phyloP scores from a whole-genome alignment of 2,329 filamentous ascomycete species.

The Graphilbum ipis-grandicollis region DNA sequence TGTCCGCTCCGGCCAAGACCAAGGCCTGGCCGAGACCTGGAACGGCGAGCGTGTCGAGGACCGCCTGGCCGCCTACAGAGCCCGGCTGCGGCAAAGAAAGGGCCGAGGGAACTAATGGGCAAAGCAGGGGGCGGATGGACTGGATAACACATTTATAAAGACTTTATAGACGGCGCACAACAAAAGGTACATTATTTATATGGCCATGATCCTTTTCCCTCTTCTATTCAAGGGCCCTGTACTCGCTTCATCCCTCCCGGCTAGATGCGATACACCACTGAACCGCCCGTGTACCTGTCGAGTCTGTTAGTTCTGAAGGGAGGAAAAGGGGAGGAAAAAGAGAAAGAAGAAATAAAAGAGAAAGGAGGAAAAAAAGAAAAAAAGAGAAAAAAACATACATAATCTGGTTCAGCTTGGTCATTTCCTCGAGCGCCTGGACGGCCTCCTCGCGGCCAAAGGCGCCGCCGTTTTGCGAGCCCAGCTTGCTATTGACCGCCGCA shows the following conservation, averaged over 20 bases:
- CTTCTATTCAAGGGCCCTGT: too few species aligned
- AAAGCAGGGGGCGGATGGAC: too few species aligned
- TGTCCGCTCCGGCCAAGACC: neutral
- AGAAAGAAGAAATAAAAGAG: too few species aligned
- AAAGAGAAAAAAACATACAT: conserved; percentile 65
- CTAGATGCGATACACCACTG: conserved; percentile 57
- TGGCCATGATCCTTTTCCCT: too few species aligned
- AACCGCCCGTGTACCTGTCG: conserved; percentile 38
- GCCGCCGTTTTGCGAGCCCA: conserved; percentile 35
- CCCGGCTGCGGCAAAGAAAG: too few species aligned
- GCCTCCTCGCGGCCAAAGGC: conserved; percentile 59
- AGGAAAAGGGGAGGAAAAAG: too few species aligned
- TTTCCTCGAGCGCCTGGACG: conserved; percentile 55
- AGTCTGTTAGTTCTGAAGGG: too few species aligned
- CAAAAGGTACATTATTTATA: too few species aligned
- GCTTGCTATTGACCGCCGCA: conserved; percentile 57
- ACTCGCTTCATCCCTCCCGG: too few species aligned
- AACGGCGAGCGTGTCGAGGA: conserved; percentile 37
- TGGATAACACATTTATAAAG: too few species aligned
- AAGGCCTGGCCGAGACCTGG: conserved; percentile 34
- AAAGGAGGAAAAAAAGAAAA: too few species aligned
- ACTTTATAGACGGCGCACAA: neutral
- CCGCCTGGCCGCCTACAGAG: conserved; percentile 33
- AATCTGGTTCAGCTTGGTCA: conserved; percentile 75
- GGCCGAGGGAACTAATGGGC: too few species aligned